Percentiles rank a stretch among this genome's conserved stretches.
phyloP scores from a whole-genome alignment of 148 eudicot species.

The Amaranthus hypochondriacus region DNA sequence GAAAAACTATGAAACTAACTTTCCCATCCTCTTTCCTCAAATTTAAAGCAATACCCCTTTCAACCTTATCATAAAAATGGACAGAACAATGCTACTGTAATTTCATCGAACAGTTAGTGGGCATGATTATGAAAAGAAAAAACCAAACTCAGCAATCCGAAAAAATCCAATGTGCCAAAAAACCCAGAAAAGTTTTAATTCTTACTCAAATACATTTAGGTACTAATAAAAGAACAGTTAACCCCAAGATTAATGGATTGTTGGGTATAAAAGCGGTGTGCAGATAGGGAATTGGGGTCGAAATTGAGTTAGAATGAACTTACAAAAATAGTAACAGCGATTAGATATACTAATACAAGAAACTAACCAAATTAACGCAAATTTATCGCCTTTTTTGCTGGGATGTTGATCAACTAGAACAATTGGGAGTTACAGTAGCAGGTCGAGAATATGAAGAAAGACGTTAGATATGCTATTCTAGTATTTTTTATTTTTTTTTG shows the following conservation, averaged over 20 bases:
- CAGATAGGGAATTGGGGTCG: neutral
- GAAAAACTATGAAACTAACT: slow-evolving; percentile 12
- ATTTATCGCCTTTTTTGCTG: too few species aligned
- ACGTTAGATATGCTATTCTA: too few species aligned
- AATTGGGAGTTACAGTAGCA: too few species aligned
- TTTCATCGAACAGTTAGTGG: slow-evolving; percentile 33
- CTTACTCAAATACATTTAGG: neutral
- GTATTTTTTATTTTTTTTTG: too few species aligned
- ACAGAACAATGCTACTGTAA: slow-evolving; percentile 7
- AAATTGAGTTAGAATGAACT: slow-evolving; percentile 2
- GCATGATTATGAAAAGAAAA: slow-evolving; percentile 1
- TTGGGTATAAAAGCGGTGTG: neutral
- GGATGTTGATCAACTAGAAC: too few species aligned
- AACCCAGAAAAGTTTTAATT: slow-evolving; percentile 1
- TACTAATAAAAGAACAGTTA: too few species aligned
- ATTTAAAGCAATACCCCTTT: slow-evolving; percentile 9
- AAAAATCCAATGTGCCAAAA: neutral
- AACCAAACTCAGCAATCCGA: neutral
- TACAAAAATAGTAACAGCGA: neutral
- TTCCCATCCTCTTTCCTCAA: neutral
- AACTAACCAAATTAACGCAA: too few species aligned
- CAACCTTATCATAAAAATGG: slow-evolving; percentile 1
- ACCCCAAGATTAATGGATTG: neutral
- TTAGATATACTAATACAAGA: too few species aligned
- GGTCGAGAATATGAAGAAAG: too few species aligned